Evolutionary conservation across 345 rosid genomes (phyloP), one percentile per base, ranked within the genome.

Genomic region (Rhodamnia rubescens): DNA sequence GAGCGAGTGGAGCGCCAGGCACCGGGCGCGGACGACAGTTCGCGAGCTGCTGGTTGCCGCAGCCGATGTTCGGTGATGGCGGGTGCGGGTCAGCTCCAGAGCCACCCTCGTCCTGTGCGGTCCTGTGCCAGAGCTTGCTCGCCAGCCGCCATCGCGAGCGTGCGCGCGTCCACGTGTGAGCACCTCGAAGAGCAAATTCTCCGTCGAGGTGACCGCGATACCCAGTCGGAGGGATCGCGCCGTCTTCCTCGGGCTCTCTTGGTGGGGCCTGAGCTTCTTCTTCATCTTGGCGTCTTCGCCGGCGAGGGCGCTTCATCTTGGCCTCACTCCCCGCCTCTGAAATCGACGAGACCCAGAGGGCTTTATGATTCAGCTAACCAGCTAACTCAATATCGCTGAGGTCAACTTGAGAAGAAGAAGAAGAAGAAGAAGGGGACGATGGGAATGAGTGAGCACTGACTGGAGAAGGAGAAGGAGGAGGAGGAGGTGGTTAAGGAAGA

Each of bases 61-160:
- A 96, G 12, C 99, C 98, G 56, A 94, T 89, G 88, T 94, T 93
- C 27, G 93, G 93, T 93, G 92, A 93, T 96, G 99, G 74, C 91
- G 90, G 29, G 98, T 96, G 88, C 99, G 96, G 93, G 96, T 95
- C 93, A 95, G 93, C 94, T 97, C 99, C 98, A 97, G 2, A 97
- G 94, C 83, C 99, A 94, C n/a, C n/a, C 92, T 97, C 99, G 87
- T 97, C 99, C 86, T 92, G 92, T 15, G 92, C 90, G 5, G 99
- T 97, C 85, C 87, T 85, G 85, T 92, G 90, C 99, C 99, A 96
- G 85, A 91, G 93, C 93, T 87, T 95, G 92, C 90, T 93, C n/a
- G 84, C 98, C 96, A 5, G 98, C 90, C 11, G 98, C 93, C 86
- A 86, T 86, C 1, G 95, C 99, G 16, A 97, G 87, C 74, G 97